A percentile compares a stretch with the other conserved stretches of the same genome.
Conservation (phyloP, 129 eudicot genomes). For the Solidago caesia region DNA sequence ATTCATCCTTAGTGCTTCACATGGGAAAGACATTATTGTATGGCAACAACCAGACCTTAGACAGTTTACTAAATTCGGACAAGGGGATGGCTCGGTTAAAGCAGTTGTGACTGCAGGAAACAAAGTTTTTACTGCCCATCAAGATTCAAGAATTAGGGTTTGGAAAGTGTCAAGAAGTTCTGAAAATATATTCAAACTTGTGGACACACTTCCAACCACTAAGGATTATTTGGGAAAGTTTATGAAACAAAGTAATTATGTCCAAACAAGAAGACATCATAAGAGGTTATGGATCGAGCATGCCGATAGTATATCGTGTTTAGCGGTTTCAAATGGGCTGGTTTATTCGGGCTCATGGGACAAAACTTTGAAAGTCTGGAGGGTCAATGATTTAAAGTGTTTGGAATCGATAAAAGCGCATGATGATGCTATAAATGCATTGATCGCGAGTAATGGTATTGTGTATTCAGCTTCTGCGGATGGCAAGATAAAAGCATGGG, state of each 20-base stretch:
- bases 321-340: conserved; percentile 66
- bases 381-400: conserved; percentile 73
- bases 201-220: conserved; percentile 71
- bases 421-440: conserved; percentile 80
- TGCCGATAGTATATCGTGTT: conserved; percentile 75
- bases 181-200: conserved; percentile 62
- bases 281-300: conserved; percentile 86
- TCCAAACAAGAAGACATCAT: conserved; percentile 71
- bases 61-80: conserved; percentile 70
- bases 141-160: conserved; percentile 78
- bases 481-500: conserved; percentile 90
- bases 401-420: conserved; percentile 89
- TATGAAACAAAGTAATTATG: conserved; percentile 82
- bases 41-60: conserved; percentile 95
- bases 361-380: conserved; percentile 84
- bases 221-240: conserved; percentile 79
- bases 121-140: conserved; percentile 86
- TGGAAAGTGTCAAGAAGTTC: conserved; percentile 78
- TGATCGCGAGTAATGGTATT: conserved; percentile 41
- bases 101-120: conserved; percentile 67
- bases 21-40: conserved; percentile 82
- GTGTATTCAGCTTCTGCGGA: conserved; percentile 85
- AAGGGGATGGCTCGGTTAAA: conserved; percentile 84
- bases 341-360: conserved; percentile 98
- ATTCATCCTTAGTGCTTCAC: conserved; percentile 85